Base-by-base conservation (phyloP, 2,329 filamentous ascomycete genomes). In the Aspergillus viridinutans region DNA sequence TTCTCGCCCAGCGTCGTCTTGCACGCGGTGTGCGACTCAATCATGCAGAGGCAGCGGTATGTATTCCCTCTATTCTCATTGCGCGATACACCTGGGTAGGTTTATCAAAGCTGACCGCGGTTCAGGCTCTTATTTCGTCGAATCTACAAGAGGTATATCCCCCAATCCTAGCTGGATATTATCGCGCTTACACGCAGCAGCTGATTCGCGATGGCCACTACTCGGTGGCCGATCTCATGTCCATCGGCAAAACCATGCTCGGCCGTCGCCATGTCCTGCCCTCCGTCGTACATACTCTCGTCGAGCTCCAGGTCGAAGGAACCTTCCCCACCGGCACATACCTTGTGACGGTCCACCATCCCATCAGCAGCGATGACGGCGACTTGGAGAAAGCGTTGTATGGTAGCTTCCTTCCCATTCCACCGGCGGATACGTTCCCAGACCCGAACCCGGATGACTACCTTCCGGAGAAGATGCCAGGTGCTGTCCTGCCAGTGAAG, bases 171-270 rank as follows among this genome's bases (percentile, higher is more conserved):
- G 60, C 40, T 23, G 21, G 56, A 38, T 40, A 42, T 10, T 43
- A 35, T 10, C 48, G 52, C 50, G 23, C 47, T 54, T 42, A 51
- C 49, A 59, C 53, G 49, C 54, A 20, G 47, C 50, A 88, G 83
- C 87, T 97, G 67, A 95, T 97, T 73, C 92, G 93, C 73, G 93
- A 97, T 93, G 93, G 93, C 71, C 86, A 89, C 65, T 90, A 97
- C 78, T 89, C 84, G 14, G 93, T 97, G 54, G 88, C 92, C 42
- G 92, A 96, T 73, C 90, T 97, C 71, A 97, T 97, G 92, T 80
- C 85, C 59, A 84, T 96, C 61, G 93, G 93, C 66, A 86, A 90
- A 67, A 93, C 90, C 54, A 92, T 97, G 87, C 89, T 97, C 2
- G 93, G 93, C 61, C 89, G 93, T 9, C 89, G 93, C 35, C 93